Percentiles rank a stretch among this genome's conserved stretches.
phyloP scores from a whole-genome alignment of 2,329 filamentous ascomycete genomes.

The Colletotrichum sp. region DNA sequence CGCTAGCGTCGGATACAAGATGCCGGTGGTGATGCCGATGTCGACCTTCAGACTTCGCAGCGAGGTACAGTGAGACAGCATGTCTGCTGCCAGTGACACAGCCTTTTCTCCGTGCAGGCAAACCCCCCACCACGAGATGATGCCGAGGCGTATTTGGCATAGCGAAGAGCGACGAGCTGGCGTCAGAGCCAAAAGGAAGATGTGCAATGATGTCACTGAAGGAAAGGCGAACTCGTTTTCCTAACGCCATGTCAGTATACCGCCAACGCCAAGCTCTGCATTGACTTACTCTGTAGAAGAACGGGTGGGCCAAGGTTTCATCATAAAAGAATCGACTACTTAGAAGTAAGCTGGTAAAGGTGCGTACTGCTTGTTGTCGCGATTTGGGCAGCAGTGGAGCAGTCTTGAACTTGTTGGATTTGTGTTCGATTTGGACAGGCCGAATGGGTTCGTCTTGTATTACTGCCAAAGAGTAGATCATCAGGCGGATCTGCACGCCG shows the following conservation, averaged over 20 bases:
- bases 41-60: not conserved
- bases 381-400: not conserved
- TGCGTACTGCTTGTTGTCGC: not conserved
- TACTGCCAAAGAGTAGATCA: not conserved
- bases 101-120: not conserved
- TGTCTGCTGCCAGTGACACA: not conserved
- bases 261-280: not conserved
- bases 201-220: not conserved
- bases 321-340: not conserved
- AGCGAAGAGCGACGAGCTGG: not conserved
- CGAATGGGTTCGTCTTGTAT: not conserved
- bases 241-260: not conserved
- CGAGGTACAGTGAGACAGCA: not conserved
- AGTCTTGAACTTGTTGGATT: not conserved
- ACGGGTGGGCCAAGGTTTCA: not conserved
- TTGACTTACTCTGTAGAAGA: not conserved
- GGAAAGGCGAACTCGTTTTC: not conserved
- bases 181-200: not conserved
- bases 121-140: not conserved
- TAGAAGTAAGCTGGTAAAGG: not conserved
- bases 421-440: not conserved
- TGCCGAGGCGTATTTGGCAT: not conserved
- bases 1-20: not conserved
- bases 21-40: not conserved
- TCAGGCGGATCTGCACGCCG: not conserved